Evolutionary conservation across 2,329 filamentous ascomycete species (phyloP).

Genomic region (Clonostachys solani): DNA sequence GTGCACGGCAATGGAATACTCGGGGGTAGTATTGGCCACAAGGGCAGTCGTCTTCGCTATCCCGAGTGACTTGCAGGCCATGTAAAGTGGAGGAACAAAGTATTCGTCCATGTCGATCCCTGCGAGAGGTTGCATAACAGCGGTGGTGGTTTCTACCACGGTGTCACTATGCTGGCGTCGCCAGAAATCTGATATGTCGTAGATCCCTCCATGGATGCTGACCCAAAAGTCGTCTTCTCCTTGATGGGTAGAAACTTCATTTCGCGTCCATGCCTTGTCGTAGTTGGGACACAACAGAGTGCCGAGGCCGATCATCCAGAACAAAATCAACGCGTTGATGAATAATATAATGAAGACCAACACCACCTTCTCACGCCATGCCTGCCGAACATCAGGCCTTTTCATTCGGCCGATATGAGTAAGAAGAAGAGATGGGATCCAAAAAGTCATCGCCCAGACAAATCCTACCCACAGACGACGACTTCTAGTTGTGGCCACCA

Average conservation of each 20-base stretch:
- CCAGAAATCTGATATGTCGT: constrained; percentile 90
- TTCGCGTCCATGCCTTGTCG: constrained; percentile 79
- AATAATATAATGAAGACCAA: constrained; percentile 76
- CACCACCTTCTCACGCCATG: constrained; percentile 93
- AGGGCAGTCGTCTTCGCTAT: constrained; percentile 52
- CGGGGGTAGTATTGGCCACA: constrained; percentile 57
- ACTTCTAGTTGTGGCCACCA: constrained; percentile 55
- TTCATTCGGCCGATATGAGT: constrained; percentile 90
- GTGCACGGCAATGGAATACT: constrained; percentile 57
- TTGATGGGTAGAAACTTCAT: constrained; percentile 66
- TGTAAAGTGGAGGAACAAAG: constrained; percentile 72
- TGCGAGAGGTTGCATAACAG: constrained; percentile 71
- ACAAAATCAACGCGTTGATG: constrained; percentile 77
- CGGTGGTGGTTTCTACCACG: constrained; percentile 51
- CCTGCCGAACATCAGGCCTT: constrained; percentile 91
- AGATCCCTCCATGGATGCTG: constrained; percentile 81
- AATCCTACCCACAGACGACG: constrained; percentile 77
- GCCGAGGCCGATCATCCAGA: constrained; percentile 89
- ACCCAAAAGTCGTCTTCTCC: constrained; percentile 81
- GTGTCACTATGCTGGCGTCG: constrained; percentile 77
- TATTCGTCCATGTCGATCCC: constrained; percentile 80
- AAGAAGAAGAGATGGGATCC: constrained; percentile 85
- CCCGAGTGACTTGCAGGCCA: constrained; percentile 72
- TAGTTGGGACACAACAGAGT: constrained; percentile 83
- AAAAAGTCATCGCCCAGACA: constrained; percentile 87